A percentile compares a stretch with the other conserved stretches of the same genome.
These are phyloP conservation scores for Fusarium bactridioides DNA, from an alignment of 2,329 filamentous ascomycete genomes.

Conservation along the genomic window DNA sequence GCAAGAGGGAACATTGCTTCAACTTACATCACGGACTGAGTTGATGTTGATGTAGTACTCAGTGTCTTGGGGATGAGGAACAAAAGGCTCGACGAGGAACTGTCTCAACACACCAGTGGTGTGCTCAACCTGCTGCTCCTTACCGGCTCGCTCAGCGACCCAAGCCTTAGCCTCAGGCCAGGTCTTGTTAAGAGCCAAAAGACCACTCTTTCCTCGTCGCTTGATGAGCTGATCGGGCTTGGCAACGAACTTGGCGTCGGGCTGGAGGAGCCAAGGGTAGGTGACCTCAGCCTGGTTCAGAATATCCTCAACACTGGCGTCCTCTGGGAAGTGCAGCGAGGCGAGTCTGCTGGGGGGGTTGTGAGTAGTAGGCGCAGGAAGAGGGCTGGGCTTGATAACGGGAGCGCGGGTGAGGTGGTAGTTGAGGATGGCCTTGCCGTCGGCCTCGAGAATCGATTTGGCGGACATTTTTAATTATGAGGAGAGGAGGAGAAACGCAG, in stretches of 20 bases:
- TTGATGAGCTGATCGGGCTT: slow-evolving; percentile 99
- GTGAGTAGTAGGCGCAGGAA: slow-evolving; percentile 83
- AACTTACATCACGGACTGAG: slow-evolving; percentile 97
- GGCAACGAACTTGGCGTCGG: slow-evolving; percentile 91
- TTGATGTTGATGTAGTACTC: slow-evolving; percentile 99
- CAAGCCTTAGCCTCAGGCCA: slow-evolving; percentile 94
- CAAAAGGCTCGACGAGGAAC: slow-evolving; percentile 98
- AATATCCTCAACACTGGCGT: slow-evolving; percentile 80
- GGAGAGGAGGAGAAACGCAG: slow-evolving; percentile 33
- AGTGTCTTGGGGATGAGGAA: slow-evolving; percentile 92
- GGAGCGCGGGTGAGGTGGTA: slow-evolving; percentile 98
- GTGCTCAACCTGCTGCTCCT: slow-evolving; percentile 92
- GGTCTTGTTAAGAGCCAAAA: slow-evolving; percentile 94
- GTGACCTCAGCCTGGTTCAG: slow-evolving; percentile 95
- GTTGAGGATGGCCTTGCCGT: slow-evolving; percentile 99
- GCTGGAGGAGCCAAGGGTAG: slow-evolving; percentile 91
- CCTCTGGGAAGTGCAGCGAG: slow-evolving; percentile 91
- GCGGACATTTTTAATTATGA: slow-evolving; percentile 58
- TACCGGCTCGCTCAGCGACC: slow-evolving; percentile 91
- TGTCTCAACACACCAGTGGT: slow-evolving; percentile 87
- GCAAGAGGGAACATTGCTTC: slow-evolving; percentile 35
- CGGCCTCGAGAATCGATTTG: slow-evolving; percentile 98
- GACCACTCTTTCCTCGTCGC: slow-evolving; percentile 97
- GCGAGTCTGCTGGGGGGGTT: slow-evolving; percentile 92
- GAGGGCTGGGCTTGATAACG: slow-evolving; percentile 97